Conservation (phyloP, 2,329 filamentous ascomycete genomes). For the Aspergillus sp. region DNA sequence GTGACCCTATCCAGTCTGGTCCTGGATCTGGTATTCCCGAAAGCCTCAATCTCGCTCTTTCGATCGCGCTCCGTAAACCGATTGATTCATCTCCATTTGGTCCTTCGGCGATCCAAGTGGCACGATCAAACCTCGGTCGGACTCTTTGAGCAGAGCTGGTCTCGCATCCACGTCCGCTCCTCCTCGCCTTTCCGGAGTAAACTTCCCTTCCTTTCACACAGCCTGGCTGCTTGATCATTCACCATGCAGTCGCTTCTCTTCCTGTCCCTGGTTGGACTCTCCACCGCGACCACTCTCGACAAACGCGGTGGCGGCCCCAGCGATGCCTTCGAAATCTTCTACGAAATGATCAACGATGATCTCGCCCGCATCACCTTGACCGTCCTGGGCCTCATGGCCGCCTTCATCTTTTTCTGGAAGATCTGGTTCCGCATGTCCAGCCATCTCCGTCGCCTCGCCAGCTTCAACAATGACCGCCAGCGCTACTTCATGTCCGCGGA, state of each 20-base stretch:
- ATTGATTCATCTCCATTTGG: no score
- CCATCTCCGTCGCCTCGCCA: slow-evolving; percentile 71
- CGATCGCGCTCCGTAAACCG: not conserved
- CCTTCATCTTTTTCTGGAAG: slow-evolving; percentile 65
- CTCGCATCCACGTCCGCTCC: slow-evolving; percentile 20
- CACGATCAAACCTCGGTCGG: not conserved
- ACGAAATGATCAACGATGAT: slow-evolving; percentile 48
- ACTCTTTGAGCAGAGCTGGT: slow-evolving; percentile 25
- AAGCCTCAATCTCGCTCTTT: not conserved
- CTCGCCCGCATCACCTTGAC: slow-evolving; percentile 62
- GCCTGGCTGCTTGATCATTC: not conserved
- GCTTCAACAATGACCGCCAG: slow-evolving; percentile 75
- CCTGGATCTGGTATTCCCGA: not conserved
- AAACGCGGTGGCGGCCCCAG: slow-evolving; percentile 20
- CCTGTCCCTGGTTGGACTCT: slow-evolving; percentile 28
- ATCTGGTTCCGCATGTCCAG: slow-evolving; percentile 58
- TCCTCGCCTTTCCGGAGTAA: slow-evolving; percentile 1
- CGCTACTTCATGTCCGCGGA: slow-evolving; percentile 68
- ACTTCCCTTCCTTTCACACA: not conserved
- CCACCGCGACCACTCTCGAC: slow-evolving; percentile 24
- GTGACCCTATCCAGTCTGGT: not conserved
- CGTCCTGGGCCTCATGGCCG: slow-evolving; percentile 63
- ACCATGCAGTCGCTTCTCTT: slow-evolving; percentile 23
- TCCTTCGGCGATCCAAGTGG: no score
- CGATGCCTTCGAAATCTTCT: slow-evolving; percentile 12